phyloP scores from a whole-genome alignment of 306 rosid species.

The Alnus rubra region DNA sequence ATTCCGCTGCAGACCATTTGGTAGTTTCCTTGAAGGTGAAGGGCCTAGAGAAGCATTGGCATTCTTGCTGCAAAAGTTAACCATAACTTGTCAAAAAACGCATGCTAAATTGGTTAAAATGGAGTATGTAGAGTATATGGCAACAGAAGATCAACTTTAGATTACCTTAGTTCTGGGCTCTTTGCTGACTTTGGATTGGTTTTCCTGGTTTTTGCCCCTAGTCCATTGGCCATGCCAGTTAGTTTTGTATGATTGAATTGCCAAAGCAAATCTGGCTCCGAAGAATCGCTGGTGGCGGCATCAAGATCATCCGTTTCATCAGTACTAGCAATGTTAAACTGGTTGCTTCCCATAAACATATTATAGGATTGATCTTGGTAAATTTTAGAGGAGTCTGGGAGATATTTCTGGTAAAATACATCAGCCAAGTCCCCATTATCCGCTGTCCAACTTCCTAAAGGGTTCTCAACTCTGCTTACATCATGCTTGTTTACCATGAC shows the following conservation, averaged over 20 bases:
- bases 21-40: conserved; percentile 76
- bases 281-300: conserved; percentile 93
- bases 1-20: conserved; percentile 57
- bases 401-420: conserved; percentile 78
- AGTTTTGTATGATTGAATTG: conserved; percentile 76
- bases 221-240: conserved; percentile 46
- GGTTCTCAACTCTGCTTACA: conserved; percentile 49
- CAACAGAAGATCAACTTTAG: neutral
- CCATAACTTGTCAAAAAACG: neutral
- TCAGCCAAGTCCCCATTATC: conserved; percentile 69
- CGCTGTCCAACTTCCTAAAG: conserved; percentile 71
- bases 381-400: conserved; percentile 71
- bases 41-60: conserved; percentile 55
- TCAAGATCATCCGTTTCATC: conserved; percentile 84
- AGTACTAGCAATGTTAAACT: conserved; percentile 56
- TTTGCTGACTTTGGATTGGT: conserved; percentile 44
- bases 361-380: conserved; percentile 63
- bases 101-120: neutral
- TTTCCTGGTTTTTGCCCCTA: conserved; percentile 54
- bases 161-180: conserved; percentile 79
- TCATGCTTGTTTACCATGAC: conserved; percentile 98
- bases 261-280: conserved; percentile 94
- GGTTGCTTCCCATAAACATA: conserved; percentile 60
- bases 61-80: conserved; percentile 55
- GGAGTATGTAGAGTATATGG: no score